Base-by-base conservation (phyloP, 805 yeast genomes). In the Wickerhamomyces pijperi region DNA sequence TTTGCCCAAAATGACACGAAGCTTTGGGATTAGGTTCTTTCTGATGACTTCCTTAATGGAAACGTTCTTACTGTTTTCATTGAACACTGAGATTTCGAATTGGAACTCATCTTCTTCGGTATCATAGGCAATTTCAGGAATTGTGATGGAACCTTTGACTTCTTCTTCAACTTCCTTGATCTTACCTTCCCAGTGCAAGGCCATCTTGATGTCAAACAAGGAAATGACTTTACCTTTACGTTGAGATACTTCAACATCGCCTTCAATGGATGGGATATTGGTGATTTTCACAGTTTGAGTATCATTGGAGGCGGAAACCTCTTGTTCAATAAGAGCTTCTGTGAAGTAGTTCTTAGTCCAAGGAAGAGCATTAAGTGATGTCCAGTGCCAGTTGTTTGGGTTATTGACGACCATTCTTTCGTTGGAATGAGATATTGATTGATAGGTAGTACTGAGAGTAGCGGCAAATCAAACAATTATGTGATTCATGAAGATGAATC, bases 381-480 rank as follows among this genome's bases (percentile, higher is more conserved):
- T 97, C 97, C 97, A 92, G 70, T 92, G 98, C 98, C 98, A 90
- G 65, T 90, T 90, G 62, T 92, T 92, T 32, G 97, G 97, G 70
- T 90, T 92, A 63, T 86, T 82, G 25, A 92, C 88, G 32, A 84
- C 97, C 97, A 90, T 90, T 25, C 9, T 21, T 7, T 21, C 11
- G 25, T 21, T 6, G 6, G 6, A 7, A 21, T 21, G 11, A 7
- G 25, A 7, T 21, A 21, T 21, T 21, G 11, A 21, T 21, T 7
- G 11, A 21, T 7, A 21, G n/a, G n/a, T n/a, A n/a, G n/a, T n/a
- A n/a, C n/a, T n/a, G n/a, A 21, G 11, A 21, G 25, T 21, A 11
- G 25, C 11, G 6, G 25, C 9, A 21, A 11, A 21, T 7, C 11
- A 21, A 21, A 21, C 25, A 21, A 11, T 21, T 7, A 7, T 11